phyloP scores from a whole-genome alignment of 768 basidiomycete genomes.

The Trametes villosa region DNA sequence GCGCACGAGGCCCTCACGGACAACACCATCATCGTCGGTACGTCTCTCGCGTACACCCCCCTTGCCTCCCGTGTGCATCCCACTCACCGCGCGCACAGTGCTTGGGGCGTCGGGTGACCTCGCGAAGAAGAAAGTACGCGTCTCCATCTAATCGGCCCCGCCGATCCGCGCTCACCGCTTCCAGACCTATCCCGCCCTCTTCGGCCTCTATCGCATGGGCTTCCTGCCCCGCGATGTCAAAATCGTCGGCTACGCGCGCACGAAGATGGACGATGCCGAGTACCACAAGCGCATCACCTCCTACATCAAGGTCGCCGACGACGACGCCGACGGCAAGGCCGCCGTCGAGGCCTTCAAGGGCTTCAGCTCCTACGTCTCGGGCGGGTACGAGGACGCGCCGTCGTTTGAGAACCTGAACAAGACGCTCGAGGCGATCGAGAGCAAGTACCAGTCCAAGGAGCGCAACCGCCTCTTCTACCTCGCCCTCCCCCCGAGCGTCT shows the following conservation, averaged over 20 bases:
- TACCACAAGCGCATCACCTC: slow-evolving; percentile 84
- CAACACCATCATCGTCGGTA: slow-evolving; percentile 89
- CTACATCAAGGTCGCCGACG: slow-evolving; percentile 81
- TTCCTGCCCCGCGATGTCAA: slow-evolving; percentile 83
- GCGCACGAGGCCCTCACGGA: slow-evolving; percentile 73
- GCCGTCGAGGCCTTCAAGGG: slow-evolving; percentile 85
- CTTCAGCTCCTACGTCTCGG: slow-evolving; percentile 79
- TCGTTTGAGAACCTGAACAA: slow-evolving; percentile 80
- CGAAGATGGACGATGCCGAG: slow-evolving; percentile 87
- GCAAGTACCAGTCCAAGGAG: slow-evolving; percentile 61
- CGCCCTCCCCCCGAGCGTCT: slow-evolving; percentile 96
- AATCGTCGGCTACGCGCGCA: slow-evolving; percentile 96
- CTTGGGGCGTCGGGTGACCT: slow-evolving; percentile 97
- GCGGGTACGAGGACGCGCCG: slow-evolving; percentile 84
- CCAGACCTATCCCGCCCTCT: slow-evolving; percentile 94
- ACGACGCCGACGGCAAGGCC: slow-evolving; percentile 57
- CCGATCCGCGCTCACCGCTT: slow-evolving; percentile 13
- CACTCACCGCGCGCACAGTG: slow-evolving; percentile 49
- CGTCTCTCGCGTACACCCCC: slow-evolving; percentile 35
- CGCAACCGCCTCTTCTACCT: slow-evolving; percentile 94
- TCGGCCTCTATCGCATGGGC: slow-evolving; percentile 80
- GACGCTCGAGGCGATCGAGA: slow-evolving; percentile 79
- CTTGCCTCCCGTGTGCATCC: background rate
- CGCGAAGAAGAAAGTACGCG: slow-evolving; percentile 92
- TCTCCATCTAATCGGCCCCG: slow-evolving; percentile 16